These are phyloP conservation scores for barrel medic (Medicago truncatula) DNA, from an alignment of 306 rosid genomes.

Conservation along the genomic window DNA sequence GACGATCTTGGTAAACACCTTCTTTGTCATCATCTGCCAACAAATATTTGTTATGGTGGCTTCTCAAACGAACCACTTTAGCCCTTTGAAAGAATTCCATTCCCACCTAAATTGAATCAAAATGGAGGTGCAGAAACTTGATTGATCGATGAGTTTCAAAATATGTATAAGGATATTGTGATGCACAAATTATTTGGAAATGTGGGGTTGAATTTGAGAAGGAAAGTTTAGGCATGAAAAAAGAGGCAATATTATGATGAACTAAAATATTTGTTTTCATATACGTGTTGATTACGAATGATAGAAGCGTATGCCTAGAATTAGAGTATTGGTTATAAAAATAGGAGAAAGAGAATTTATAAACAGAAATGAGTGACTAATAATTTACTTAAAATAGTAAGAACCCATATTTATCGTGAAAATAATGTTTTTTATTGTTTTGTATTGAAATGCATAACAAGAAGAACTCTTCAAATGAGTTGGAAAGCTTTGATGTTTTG, in stretches of 20 bases:
- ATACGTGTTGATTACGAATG: neutral
- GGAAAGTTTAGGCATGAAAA: neutral
- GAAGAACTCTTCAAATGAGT: no score
- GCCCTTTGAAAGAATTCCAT: constrained; percentile 79
- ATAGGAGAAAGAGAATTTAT: neutral
- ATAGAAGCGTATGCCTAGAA: neutral
- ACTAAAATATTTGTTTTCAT: constrained; percentile 17
- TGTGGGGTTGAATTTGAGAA: neutral
- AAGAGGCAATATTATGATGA: no score
- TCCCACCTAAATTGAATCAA: neutral
- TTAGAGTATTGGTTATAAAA: constrained; percentile 18
- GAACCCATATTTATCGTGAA: no score
- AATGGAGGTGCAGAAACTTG: neutral
- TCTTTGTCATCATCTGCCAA: constrained; percentile 66
- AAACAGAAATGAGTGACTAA: neutral
- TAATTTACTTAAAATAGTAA: neutral
- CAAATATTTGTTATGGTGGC: constrained; percentile 74
- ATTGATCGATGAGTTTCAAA: neutral
- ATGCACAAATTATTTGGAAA: neutral
- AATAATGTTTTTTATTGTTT: no score
- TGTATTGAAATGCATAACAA: no score
- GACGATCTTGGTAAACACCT: constrained; percentile 63
- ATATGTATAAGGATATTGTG: neutral
- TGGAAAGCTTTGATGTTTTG: no score
- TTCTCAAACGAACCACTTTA: constrained; percentile 58